Conservation (phyloP, 2,329 filamentous ascomycete genomes). For the Pyrenophora teres region DNA sequence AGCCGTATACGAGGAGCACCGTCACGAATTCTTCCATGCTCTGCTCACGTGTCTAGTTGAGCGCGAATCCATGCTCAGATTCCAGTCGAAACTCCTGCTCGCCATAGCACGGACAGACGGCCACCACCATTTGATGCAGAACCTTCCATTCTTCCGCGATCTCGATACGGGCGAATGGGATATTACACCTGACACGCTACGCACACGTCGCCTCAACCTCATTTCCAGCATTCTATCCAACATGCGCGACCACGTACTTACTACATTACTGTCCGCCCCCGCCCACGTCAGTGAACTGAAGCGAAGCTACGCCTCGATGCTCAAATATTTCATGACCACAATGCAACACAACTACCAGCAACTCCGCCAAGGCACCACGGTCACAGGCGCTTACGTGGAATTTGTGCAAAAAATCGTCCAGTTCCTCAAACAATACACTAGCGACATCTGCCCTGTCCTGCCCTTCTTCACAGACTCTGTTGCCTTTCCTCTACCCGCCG, state of each 20-base stretch:
- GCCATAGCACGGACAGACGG: slow-evolving; percentile 56
- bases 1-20: slow-evolving; percentile 52
- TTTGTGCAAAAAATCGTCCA: slow-evolving; percentile 66
- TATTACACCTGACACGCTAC: slow-evolving; percentile 59
- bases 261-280: slow-evolving; percentile 37
- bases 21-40: slow-evolving; percentile 54
- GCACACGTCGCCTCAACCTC: slow-evolving; percentile 58
- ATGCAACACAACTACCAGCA: slow-evolving; percentile 67
- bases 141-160: slow-evolving; percentile 61
- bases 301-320: slow-evolving; percentile 56
- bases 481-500: slow-evolving; percentile 63
- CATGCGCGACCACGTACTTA: slow-evolving; percentile 59
- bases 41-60: slow-evolving; percentile 64
- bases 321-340: slow-evolving; percentile 62
- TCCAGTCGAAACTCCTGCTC: slow-evolving; percentile 62
- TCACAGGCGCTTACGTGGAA: slow-evolving; percentile 61
- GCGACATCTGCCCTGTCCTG: slow-evolving; percentile 61
- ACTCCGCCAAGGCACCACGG: slow-evolving; percentile 46
- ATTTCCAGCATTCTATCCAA: slow-evolving; percentile 63
- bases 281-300: slow-evolving; percentile 43
- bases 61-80: slow-evolving; percentile 64
- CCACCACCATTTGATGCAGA: slow-evolving; percentile 56
- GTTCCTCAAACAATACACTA: slow-evolving; percentile 64
- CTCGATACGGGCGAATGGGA: slow-evolving; percentile 46
- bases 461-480: slow-evolving; percentile 65